These are phyloP conservation scores for Chalciporus sp. DNA, from an alignment of 1,284 basidiomycete species.

Conservation along the genomic window DNA sequence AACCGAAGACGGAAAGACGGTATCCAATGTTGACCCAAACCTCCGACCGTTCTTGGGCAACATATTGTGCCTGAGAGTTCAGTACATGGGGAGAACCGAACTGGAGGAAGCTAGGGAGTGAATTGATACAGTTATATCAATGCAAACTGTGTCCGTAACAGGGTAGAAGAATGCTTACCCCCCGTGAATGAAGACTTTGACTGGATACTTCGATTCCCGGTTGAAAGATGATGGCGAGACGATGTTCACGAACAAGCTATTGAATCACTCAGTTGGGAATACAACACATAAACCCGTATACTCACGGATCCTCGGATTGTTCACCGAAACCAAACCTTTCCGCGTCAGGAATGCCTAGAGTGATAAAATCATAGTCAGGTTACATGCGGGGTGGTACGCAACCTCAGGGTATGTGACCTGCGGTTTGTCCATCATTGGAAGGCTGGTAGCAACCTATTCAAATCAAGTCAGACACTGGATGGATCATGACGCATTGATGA, in stretches of 20 bases:
- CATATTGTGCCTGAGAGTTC: constrained; percentile 63
- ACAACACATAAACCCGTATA: background rate
- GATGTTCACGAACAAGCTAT: constrained; percentile 69
- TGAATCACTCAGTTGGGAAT: background rate
- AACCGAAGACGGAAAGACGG: constrained; percentile 71
- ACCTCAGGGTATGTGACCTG: constrained; percentile 34
- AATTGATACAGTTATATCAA: background rate
- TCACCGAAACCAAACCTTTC: constrained; percentile 58
- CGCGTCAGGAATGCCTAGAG: constrained; percentile 43
- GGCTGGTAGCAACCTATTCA: constrained; percentile 59
- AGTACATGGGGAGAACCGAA: constrained; percentile 72
- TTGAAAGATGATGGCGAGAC: constrained; percentile 60
- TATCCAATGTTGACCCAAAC: constrained; percentile 77
- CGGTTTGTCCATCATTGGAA: constrained; percentile 60
- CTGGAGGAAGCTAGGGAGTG: constrained; percentile 63
- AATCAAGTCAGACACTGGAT: background rate
- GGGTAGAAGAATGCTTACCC: constrained; percentile 43
- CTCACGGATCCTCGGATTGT: constrained; percentile 70
- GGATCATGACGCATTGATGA: constrained; percentile 3
- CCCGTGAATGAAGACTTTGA: constrained; percentile 76
- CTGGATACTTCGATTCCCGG: constrained; percentile 49
- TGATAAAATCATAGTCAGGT: background rate
- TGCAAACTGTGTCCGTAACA: background rate
- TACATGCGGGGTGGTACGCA: background rate
- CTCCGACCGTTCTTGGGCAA: constrained; percentile 63